Evolutionary conservation across 2,329 filamentous ascomycete genomes (phyloP), one percentile per base, ranked within the genome.

Genomic region (Sarocladium oryzae): DNA sequence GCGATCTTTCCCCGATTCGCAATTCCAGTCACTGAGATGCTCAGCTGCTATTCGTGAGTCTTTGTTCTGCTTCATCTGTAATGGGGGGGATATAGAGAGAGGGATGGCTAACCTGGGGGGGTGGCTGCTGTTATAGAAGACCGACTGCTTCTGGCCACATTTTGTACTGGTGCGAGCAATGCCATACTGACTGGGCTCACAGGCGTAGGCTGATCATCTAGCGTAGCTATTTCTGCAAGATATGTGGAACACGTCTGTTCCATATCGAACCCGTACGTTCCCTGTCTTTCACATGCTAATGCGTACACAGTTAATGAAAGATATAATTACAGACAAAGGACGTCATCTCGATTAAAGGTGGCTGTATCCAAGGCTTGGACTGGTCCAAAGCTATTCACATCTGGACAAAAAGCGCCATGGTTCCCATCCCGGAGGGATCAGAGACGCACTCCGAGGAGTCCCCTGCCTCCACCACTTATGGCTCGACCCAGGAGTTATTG

Each of bases 1-100:
- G 84, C 84, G 57, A 85, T 86, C 54, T 88, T 86, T 58, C 84
- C 84, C 1, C 72, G 72, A n/a, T 88, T 88, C 54, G 63, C 70
- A 9, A 67, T 87, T 24, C 79, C 82, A 0, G 64, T 66, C 33
- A 66, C 62, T 15, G 70, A 74, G 20, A 55, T 72, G 43, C 59
- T 84, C 56, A 75, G 74, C 52, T 78, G 76, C 56, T 82, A 82
- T 56, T 71, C 69, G 79, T 79, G 60, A 62, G 76, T 72, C n/a
- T 26, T 43, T 41, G 21, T 33, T 13, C 15, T 16, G 8, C n/a
- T 20, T 5, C n/a, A n/a, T 28, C 16, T 7, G 13, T 10, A 5
- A 23, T 11, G 41, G 13, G 41, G 23, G 4, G 36, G 21, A 40
- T 36, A 16, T 10, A 15, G 20, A 16, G 20, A 23, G 5, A 28